Percentiles rank a stretch among this genome's conserved stretches.
phyloP scores from a whole-genome alignment of 31 red algal species.

The Porphyra umbilicalis region DNA sequence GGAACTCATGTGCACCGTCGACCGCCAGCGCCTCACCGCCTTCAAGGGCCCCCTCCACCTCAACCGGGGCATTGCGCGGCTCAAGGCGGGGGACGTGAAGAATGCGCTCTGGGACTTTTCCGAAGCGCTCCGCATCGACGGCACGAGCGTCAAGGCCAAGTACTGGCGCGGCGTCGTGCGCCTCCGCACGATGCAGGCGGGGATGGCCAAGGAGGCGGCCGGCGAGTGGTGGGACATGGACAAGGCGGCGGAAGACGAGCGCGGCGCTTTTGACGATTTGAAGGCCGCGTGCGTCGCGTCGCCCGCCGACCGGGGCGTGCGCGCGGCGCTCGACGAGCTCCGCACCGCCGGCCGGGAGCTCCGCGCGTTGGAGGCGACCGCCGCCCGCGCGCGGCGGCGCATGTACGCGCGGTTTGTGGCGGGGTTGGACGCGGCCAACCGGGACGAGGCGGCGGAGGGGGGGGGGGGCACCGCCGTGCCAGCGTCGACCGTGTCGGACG shows the following conservation, averaged over 20 bases:
- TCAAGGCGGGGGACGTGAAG: constrained; percentile 37
- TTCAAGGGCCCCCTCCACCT: constrained; percentile 87
- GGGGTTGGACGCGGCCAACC: background rate
- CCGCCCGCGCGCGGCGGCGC: background rate
- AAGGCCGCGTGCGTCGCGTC: background rate
- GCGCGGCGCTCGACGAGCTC: background rate
- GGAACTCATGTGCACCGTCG: constrained; percentile 44
- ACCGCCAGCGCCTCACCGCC: constrained; percentile 36
- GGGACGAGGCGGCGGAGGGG: background rate
- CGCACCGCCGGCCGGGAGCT: background rate
- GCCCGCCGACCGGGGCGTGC: background rate
- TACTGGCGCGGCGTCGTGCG: constrained; percentile 46
- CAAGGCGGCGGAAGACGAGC: constrained; percentile 15
- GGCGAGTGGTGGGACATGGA: constrained; percentile 78
- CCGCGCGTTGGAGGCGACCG: background rate
- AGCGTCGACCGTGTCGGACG: background rate
- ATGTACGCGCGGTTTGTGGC: background rate
- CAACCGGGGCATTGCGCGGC: constrained; percentile 70
- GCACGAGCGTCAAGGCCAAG: constrained; percentile 42
- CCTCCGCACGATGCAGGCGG: constrained; percentile 20
- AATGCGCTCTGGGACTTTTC: constrained; percentile 86
- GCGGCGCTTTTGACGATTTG: background rate
- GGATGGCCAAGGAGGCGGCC: constrained; percentile 58
- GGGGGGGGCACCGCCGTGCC: background rate
- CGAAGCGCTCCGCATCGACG: constrained; percentile 76